Evolutionary conservation across 2,329 filamentous ascomycete genomes (phyloP).

Genomic region (Penicillium griseofulvum): DNA sequence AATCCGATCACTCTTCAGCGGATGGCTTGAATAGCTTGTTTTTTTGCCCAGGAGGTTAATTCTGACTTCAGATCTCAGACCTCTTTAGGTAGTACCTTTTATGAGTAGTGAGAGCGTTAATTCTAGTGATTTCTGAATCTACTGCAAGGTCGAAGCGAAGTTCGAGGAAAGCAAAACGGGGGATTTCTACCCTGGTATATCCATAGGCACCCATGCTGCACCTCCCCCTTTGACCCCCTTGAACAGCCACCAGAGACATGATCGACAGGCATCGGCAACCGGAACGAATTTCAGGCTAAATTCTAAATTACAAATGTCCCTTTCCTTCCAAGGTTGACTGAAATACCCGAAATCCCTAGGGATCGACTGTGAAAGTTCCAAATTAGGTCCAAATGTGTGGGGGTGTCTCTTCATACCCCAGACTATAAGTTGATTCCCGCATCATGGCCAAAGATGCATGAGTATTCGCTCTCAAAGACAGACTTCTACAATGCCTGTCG

Average conservation of each 20-base stretch:
- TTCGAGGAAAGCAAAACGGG: not conserved
- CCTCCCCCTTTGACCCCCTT: not conserved
- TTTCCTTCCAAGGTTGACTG: too few species aligned
- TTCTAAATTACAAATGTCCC: not conserved
- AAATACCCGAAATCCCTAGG: slow-evolving; percentile 5
- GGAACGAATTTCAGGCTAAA: not conserved
- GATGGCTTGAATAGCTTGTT: slow-evolving; percentile 5
- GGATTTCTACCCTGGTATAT: not conserved
- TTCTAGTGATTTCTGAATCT: not conserved
- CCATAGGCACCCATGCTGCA: not conserved
- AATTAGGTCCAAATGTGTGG: not conserved
- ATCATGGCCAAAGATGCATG: not conserved
- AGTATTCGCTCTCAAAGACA: not conserved
- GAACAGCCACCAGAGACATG: not conserved
- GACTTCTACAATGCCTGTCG: slow-evolving; percentile 15
- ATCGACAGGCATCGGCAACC: not conserved
- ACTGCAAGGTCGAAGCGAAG: not conserved
- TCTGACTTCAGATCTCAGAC: not conserved
- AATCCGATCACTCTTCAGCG: not conserved
- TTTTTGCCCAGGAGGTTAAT: not conserved
- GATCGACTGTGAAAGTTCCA: slow-evolving; percentile 22
- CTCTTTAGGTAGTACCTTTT: not conserved
- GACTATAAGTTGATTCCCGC: not conserved
- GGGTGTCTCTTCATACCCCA: not conserved
- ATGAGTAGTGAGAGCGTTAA: not conserved